Base-by-base conservation (phyloP, 257 asterid species). In the Capsicum rhomboideum region DNA sequence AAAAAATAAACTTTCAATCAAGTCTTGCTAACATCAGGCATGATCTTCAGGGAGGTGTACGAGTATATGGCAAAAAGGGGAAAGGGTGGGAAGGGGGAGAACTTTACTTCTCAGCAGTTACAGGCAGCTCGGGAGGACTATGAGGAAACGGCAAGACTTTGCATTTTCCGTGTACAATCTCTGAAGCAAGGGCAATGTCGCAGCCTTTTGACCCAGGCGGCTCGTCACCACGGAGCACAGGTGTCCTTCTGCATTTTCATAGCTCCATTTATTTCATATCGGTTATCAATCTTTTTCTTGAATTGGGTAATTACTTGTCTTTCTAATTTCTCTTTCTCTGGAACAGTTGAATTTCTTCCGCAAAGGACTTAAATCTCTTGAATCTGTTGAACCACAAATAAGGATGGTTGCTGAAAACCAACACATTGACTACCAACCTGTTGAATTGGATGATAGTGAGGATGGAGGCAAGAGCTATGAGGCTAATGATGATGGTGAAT, bases 221-320 rank as follows among this genome's bases (percentile, higher is more conserved):
- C 94, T 85, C 98, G 98, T 84, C 98, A 96, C 90, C 98, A 94
- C 88, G 91, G 96, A 34, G 98, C 98, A 54, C 99, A 96, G 97
- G 99, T 95, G 59, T 71, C 75, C 37, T 86, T 83, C 52, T 71
- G 69, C 31, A 56, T 46, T 84, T 83, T 55, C 64, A 46, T 71
- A 66, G 54, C 78, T 85, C 71, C 61, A 82, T 31, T 82, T 53
- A 50, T 44, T 28, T 53, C 82, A 26, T 77, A 50, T 50, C 6
- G 28, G 64, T 50, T 49, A 49, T 58, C 75, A 23, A 58, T 21
- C 68, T 80, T 78, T 67, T 21, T 82, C 63, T 59, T 18, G 49
- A 55, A 34, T 84, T 34, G 20, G 71, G 78, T 88, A 77, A 37
- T 68, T 40, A 20, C 66, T 21, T 81, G n/a, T 75, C 83, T 85